Evolutionary conservation across 129 eudicot genomes (phyloP).

Genomic region (Lonicera japonica): DNA sequence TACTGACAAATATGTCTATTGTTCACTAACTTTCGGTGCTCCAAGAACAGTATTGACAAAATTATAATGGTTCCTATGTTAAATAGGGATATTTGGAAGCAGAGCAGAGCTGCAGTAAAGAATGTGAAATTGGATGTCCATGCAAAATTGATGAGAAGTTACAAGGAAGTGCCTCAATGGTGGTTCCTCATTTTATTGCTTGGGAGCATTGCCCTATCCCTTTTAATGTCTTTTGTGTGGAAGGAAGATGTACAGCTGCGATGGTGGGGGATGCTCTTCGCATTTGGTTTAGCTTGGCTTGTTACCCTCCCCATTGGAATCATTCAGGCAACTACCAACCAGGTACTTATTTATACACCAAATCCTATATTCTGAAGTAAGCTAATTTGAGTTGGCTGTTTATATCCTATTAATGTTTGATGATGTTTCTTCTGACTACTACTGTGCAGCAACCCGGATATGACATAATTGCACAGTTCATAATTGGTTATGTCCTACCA

Average conservation of each 20-base stretch:
- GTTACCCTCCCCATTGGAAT: slow-evolving; percentile 95
- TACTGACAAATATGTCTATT: no score
- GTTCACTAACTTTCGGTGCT: no score
- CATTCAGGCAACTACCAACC: slow-evolving; percentile 97
- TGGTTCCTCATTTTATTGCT: slow-evolving; percentile 70
- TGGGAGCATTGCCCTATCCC: slow-evolving; percentile 65
- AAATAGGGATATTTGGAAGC: slow-evolving; percentile 81
- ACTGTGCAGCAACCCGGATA: slow-evolving; percentile 89
- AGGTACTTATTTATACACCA: slow-evolving; percentile 29
- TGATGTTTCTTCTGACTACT: background rate
- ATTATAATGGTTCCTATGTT: background rate
- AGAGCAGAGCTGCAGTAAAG: slow-evolving; percentile 70
- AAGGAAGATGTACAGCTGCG: slow-evolving; percentile 88
- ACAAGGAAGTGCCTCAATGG: slow-evolving; percentile 88
- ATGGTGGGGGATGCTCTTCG: slow-evolving; percentile 95
- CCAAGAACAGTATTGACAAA: background rate
- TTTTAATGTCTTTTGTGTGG: slow-evolving; percentile 76
- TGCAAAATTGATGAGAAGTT: slow-evolving; percentile 68
- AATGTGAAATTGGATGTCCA: slow-evolving; percentile 66
- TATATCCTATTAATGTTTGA: background rate
- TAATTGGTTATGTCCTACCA: slow-evolving; percentile 79
- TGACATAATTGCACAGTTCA: slow-evolving; percentile 94
- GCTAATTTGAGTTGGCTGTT: background rate
- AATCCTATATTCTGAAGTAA: background rate
- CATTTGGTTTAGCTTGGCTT: slow-evolving; percentile 68